Conservation (phyloP, 345 rosid genomes). For the Populus nigra region DNA sequence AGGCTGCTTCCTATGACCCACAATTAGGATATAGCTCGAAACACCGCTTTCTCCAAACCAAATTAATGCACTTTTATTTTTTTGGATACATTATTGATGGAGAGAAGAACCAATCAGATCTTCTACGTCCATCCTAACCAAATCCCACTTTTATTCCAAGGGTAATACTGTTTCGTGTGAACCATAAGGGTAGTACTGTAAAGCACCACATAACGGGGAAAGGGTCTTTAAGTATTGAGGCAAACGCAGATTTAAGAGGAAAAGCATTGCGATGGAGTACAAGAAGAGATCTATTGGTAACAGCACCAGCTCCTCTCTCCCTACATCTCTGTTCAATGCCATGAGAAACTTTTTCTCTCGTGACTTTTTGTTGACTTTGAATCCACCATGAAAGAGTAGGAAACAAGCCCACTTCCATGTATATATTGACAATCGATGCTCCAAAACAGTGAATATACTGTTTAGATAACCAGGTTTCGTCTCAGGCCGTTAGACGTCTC, state of each 20-base stretch:
- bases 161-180: background rate
- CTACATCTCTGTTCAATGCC: background rate
- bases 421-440: background rate
- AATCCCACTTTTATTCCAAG: background rate
- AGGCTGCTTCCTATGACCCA: constrained; percentile 24
- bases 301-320: background rate
- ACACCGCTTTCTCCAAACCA: background rate
- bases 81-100: constrained; percentile 1
- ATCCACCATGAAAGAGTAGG: background rate
- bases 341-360: background rate
- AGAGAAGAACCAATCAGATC: background rate
- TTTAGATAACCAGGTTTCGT: background rate
- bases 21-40: background rate
- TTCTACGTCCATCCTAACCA: background rate
- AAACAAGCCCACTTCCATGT: background rate
- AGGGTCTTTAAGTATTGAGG: background rate
- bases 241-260: background rate
- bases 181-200: background rate
- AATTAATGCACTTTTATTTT: constrained; percentile 1
- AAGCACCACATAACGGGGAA: background rate
- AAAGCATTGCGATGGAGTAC: background rate
- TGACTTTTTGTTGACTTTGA: background rate
- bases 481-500: background rate
- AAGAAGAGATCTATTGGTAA: background rate
- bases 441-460: background rate